Evolutionary conservation across 164 flowering plant genomes (phyloP).

Genomic region (Annona squamosa): DNA sequence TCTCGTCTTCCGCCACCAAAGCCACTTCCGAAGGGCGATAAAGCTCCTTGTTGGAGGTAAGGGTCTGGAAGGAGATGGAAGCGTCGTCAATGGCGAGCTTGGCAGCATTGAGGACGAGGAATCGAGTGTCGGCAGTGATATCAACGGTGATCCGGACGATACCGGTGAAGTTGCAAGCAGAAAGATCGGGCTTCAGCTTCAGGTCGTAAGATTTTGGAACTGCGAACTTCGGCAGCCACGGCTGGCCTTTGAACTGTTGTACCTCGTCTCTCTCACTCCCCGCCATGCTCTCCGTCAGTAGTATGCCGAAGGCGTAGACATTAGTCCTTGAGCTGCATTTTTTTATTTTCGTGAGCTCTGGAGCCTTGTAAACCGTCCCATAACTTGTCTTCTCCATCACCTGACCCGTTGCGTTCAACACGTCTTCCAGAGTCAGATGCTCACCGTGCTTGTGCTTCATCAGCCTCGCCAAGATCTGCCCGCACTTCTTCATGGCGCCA

Average conservation of each 20-base stretch:
- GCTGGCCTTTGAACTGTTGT: constrained; percentile 48
- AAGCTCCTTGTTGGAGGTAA: constrained; percentile 10
- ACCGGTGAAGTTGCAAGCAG: constrained; percentile 51
- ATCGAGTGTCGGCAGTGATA: constrained; percentile 38
- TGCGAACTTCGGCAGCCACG: constrained; percentile 53
- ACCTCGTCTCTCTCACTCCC: background rate
- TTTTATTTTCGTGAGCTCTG: constrained; percentile 92
- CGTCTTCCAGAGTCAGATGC: constrained; percentile 88
- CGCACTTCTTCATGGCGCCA: constrained; percentile 42
- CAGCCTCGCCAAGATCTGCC: constrained; percentile 47
- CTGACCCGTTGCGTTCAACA: constrained; percentile 97
- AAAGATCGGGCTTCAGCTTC: constrained; percentile 47
- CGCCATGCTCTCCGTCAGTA: background rate
- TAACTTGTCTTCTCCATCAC: constrained; percentile 93
- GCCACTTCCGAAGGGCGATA: constrained; percentile 27
- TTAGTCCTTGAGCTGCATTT: constrained; percentile 85
- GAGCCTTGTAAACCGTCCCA: constrained; percentile 93
- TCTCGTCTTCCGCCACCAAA: constrained; percentile 50
- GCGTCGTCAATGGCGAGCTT: constrained; percentile 32
- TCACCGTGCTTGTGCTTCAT: constrained; percentile 78
- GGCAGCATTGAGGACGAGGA: constrained; percentile 57
- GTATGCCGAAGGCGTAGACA: constrained; percentile 89
- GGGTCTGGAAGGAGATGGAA: constrained; percentile 22
- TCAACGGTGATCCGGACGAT: constrained; percentile 33
- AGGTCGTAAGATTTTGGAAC: constrained; percentile 58